Evolutionary conservation across 2,329 filamentous ascomycete species (phyloP), one percentile per base, ranked within the genome.

Genomic region (Ophiostoma sp.): DNA sequence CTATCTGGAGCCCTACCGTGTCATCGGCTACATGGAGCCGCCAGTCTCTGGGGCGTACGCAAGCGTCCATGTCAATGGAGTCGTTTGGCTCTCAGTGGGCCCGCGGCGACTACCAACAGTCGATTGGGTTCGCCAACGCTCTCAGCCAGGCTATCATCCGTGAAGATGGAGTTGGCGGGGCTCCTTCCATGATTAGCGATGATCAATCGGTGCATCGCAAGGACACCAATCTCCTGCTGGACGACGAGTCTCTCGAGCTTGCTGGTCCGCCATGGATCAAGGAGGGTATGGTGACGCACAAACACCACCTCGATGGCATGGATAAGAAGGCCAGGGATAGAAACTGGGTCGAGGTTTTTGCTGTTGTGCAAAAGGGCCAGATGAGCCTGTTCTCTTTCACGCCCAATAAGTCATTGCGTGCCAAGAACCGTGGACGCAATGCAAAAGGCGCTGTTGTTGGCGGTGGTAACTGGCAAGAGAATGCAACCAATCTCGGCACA

Each of bases 381-480:
- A 87, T 99, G 82, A 93, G 92, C 67, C 81, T 99, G 7, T 99
- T 99, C 79, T 96, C 93, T 0, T 99, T 99, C 79, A 89, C 88
- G 64, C 84, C 87, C n/a, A 88, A 87, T 71, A 95, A 95, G 76
- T 91, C 90, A 0, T 81, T 88, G 73, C 84, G 88, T 45, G 84
- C 87, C 73, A 93, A 92, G 77, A 83, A 79, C 71, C 87, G 86
- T 71, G 81, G 77, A 8, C 81, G 84, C 66, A 70, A 80, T 79
- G 38, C 81, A 66, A 82, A 81, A 69, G 84, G 84, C 9, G 87
- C 86, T 12, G 86, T 88, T 6, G 95, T 98, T 2, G 95, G 95
- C 72, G 95, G 95, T 70, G 95, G 95, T 38, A 98, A 99, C 77
- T 99, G 95, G 95, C 94, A 94, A 77, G 93, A 97, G 73, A 98